Conservation (phyloP, 768 basidiomycete species). For the Psilocybe cyanescens region DNA sequence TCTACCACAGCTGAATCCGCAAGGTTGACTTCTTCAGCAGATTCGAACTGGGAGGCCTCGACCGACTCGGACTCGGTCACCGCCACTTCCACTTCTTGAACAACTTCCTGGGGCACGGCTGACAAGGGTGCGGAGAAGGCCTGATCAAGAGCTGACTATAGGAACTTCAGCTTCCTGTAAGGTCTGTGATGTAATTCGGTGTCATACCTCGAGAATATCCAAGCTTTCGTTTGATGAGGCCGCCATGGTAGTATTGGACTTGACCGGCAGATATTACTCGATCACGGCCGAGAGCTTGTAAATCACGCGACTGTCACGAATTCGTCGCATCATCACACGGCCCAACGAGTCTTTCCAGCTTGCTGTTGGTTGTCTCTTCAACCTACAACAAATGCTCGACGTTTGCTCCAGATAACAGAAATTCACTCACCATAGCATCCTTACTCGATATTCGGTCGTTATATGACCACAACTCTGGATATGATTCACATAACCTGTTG, state of each 20-base stretch:
- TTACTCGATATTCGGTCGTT: too few species aligned
- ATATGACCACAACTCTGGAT: too few species aligned
- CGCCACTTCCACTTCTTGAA: slow-evolving; percentile 6
- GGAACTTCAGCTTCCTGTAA: slow-evolving; percentile 2
- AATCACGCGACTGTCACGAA: neutral
- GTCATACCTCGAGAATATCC: slow-evolving; percentile 35
- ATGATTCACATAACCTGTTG: too few species aligned
- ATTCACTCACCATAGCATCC: too few species aligned
- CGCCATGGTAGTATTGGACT: slow-evolving; percentile 5
- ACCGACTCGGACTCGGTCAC: neutral
- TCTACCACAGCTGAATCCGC: slow-evolving; percentile 15
- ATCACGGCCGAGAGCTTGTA: neutral
- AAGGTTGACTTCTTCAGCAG: slow-evolving; percentile 4
- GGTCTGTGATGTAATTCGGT: neutral
- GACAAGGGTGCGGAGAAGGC: slow-evolving; percentile 33
- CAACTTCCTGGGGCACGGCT: slow-evolving; percentile 16
- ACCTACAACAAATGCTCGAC: too few species aligned
- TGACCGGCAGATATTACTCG: neutral
- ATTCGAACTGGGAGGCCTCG: neutral
- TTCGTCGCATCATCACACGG: neutral
- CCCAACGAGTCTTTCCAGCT: too few species aligned
- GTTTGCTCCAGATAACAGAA: too few species aligned
- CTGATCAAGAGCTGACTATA: slow-evolving; percentile 35
- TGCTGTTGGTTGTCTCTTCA: too few species aligned
- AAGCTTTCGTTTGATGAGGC: slow-evolving; percentile 23